Evolutionary conservation across 768 basidiomycete species (phyloP).

Genomic region (Cystoderma amianthinum): DNA sequence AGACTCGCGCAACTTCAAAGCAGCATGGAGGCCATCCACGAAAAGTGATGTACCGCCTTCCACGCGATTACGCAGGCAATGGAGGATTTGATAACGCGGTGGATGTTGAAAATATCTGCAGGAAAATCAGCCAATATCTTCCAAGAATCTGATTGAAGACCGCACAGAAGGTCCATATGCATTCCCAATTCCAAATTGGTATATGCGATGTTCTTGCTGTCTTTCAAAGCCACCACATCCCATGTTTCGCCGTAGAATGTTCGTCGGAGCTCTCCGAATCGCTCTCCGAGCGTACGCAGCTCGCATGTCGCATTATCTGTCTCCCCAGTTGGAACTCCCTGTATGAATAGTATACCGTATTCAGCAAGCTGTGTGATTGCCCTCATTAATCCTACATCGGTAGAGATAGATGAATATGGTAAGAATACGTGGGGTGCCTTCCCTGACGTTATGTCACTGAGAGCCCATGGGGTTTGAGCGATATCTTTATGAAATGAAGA

Average conservation of each 20-base stretch:
- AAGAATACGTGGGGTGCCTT: constrained; percentile 44
- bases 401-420: constrained; percentile 32
- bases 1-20: constrained; percentile 37
- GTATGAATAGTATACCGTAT: constrained; percentile 70
- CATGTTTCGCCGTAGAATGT: constrained; percentile 91
- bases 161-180: constrained; percentile 90
- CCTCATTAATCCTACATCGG: background rate
- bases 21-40: constrained; percentile 71
- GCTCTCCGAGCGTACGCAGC: constrained; percentile 53
- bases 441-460: constrained; percentile 23
- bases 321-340: constrained; percentile 55
- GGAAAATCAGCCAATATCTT: background rate
- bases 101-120: constrained; percentile 85
- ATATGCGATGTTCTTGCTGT: constrained; percentile 90
- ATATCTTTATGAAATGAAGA: constrained; percentile 39
- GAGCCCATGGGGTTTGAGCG: constrained; percentile 36
- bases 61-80: constrained; percentile 83
- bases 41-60: constrained; percentile 82
- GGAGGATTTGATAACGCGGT: constrained; percentile 88
- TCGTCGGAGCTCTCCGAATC: constrained; percentile 69
- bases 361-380: constrained; percentile 43
- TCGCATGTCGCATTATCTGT: constrained; percentile 62
- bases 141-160: constrained; percentile 8
- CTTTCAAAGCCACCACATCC: constrained; percentile 73
- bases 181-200: constrained; percentile 84